Evolutionary conservation across 768 basidiomycete genomes (phyloP).

Genomic region (Steccherinum ochraceum): DNA sequence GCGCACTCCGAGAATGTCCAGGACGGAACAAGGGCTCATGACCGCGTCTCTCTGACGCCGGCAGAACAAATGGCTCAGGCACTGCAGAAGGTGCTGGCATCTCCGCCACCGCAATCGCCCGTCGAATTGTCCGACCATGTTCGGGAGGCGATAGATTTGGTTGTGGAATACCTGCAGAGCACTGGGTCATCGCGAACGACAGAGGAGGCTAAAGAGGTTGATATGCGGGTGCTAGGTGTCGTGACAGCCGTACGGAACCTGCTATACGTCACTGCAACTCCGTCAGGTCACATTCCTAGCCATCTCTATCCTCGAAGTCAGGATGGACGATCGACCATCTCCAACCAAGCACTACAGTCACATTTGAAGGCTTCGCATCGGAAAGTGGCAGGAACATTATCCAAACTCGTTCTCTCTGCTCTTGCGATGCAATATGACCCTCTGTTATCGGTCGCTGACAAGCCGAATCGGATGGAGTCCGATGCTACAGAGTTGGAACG

Average conservation of each 20-base stretch:
- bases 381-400: conserved; percentile 84
- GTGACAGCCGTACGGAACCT: conserved; percentile 74
- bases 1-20: not conserved
- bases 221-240: conserved; percentile 53
- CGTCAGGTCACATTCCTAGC: conserved; percentile 50
- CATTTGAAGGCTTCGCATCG: conserved; percentile 72
- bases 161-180: conserved; percentile 54
- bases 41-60: conserved; percentile 45
- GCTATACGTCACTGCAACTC: conserved; percentile 38
- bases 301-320: conserved; percentile 45
- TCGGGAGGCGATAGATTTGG: conserved; percentile 53
- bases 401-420: conserved; percentile 84
- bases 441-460: conserved; percentile 54
- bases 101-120: conserved; percentile 51
- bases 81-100: conserved; percentile 52
- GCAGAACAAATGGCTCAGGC: conserved; percentile 63
- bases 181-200: conserved; percentile 36
- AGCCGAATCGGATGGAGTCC: conserved; percentile 51
- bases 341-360: conserved; percentile 39
- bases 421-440: conserved; percentile 84
- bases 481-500: conserved; percentile 74
- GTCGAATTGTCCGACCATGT: conserved; percentile 56
- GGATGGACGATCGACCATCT: conserved; percentile 34
- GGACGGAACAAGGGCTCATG: conserved; percentile 10
- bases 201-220: conserved; percentile 54